Base-by-base conservation (phyloP, 2,329 filamentous ascomycete genomes). In the Aspergillus calidoustus region DNA sequence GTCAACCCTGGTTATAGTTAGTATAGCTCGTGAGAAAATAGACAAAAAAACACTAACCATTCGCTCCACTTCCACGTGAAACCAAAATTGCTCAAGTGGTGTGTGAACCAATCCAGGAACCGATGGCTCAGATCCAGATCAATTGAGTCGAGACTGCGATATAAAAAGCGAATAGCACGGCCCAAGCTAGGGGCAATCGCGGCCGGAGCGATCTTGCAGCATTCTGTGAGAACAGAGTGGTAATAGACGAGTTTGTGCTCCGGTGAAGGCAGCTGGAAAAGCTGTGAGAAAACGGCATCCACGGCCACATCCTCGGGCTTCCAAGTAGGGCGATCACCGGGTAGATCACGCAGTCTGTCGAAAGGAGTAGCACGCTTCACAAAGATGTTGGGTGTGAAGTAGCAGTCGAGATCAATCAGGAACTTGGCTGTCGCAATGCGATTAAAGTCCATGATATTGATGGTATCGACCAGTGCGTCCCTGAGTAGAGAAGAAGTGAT, bases 21-120 rank as follows among this genome's bases (percentile, higher is more conserved):
- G 70, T 48, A 28, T 11, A 34, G 34, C 44, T 19, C 53, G 11
- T 28, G 44, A n/a, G 6, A 28, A 28, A 28, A 28, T 28, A 28
- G 3, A 30, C 13, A 7, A 41, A 38, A 47, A 79, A 19, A 19
- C 46, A 79, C 83, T 70, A 77, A 87, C 95, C 95, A 99, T 80
- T 99, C 95, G 17, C 91, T 89, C 95, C 95, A 99, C 79, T 98
- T 98, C 95, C 95, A 99, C 9, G 95, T 95, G 76, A 98, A 99
- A 57, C 96, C 95, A 74, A 99, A 99, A 80, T 99, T 99, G 80
- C 93, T 97, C 68, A 99, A 81, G 80, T 99, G 95, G 76, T 99
- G 95, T 19, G 94, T 87, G 74, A 99, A 99, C 95, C 95, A 99
- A 76, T 98, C 94, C 74, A 97, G 83, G 79, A 98, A 98, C 28